These are phyloP conservation scores for Phenoliferia sp. DNA, from an alignment of 1,284 basidiomycete genomes.

Conservation along the genomic window DNA sequence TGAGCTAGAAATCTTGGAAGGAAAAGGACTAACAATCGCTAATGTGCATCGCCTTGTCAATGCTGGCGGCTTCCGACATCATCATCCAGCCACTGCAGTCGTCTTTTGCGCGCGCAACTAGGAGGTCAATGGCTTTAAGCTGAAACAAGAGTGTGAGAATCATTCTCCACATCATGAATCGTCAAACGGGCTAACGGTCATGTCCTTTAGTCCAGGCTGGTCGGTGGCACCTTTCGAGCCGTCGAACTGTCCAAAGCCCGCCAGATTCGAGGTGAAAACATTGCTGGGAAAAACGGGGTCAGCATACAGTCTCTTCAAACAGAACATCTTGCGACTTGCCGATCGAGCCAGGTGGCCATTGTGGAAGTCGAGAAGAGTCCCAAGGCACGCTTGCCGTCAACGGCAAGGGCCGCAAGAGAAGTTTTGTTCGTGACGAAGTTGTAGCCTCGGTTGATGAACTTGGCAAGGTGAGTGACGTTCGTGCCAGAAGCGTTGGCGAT, in stretches of 20 bases:
- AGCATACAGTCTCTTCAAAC: neutral
- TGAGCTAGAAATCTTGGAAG: slow-evolving; percentile 23
- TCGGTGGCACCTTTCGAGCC: slow-evolving; percentile 31
- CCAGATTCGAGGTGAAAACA: slow-evolving; percentile 42
- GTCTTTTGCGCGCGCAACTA: slow-evolving; percentile 40
- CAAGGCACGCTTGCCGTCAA: slow-evolving; percentile 41
- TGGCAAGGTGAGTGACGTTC: slow-evolving; percentile 40
- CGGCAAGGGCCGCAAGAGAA: slow-evolving; percentile 40
- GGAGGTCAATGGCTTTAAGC: slow-evolving; percentile 46
- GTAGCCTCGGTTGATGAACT: slow-evolving; percentile 43
- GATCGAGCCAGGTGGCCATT: slow-evolving; percentile 44
- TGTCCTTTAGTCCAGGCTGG: slow-evolving; percentile 47
- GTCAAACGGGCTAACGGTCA: slow-evolving; percentile 37
- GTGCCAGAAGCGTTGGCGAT: slow-evolving; percentile 26
- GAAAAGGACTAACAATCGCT: slow-evolving; percentile 4
- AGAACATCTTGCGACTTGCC: slow-evolving; percentile 7
- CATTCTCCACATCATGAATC: neutral
- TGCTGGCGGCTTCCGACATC: slow-evolving; percentile 46
- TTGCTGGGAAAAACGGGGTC: slow-evolving; percentile 18
- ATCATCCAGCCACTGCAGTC: slow-evolving; percentile 43
- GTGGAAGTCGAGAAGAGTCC: slow-evolving; percentile 45
- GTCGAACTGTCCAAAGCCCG: slow-evolving; percentile 6
- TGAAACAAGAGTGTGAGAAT: too few relatives aligned
- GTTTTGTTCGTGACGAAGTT: slow-evolving; percentile 44
- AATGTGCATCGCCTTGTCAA: slow-evolving; percentile 21